phyloP scores from a whole-genome alignment of 2,329 filamentous ascomycete species.

The Didymella lethalis region DNA sequence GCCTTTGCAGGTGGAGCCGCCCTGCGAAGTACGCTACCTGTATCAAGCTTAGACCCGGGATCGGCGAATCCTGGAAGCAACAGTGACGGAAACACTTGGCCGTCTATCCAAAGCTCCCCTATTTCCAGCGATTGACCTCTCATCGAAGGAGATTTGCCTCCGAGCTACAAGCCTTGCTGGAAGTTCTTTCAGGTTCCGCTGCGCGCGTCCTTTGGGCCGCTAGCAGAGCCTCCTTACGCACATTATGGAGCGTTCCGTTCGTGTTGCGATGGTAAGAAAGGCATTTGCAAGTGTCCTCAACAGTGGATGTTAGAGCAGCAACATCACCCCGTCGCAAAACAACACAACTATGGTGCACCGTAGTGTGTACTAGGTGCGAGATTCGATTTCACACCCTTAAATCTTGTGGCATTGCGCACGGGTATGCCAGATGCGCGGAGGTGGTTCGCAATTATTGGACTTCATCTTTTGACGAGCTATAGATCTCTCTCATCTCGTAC shows the following conservation, averaged over 20 bases:
- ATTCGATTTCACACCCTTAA: neutral
- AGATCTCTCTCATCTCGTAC: neutral
- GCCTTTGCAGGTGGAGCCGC: too few relatives aligned
- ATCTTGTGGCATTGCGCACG: neutral
- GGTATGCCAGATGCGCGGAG: neutral
- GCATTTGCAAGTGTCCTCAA: neutral
- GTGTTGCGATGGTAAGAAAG: neutral
- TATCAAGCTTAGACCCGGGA: too few relatives aligned
- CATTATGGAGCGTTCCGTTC: neutral
- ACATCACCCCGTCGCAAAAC: neutral
- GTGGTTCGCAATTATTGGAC: neutral
- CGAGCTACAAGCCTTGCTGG: too few relatives aligned
- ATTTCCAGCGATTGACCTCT: too few relatives aligned
- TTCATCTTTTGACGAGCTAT: neutral
- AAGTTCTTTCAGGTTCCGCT: too few relatives aligned
- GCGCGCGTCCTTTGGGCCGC: too few relatives aligned
- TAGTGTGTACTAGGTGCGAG: neutral
- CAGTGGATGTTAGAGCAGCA: neutral
- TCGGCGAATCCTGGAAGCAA: too few relatives aligned
- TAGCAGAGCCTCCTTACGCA: too few relatives aligned
- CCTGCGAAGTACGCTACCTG: too few relatives aligned
- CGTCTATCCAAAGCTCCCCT: too few relatives aligned
- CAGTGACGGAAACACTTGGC: too few relatives aligned
- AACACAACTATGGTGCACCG: neutral
- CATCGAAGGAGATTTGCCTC: too few relatives aligned